A percentile compares a stretch with the other conserved stretches of the same genome.
These are phyloP conservation scores for Myriosclerotinia scirpicola DNA, from an alignment of 2,329 filamentous ascomycete genomes.

Conservation along the genomic window DNA sequence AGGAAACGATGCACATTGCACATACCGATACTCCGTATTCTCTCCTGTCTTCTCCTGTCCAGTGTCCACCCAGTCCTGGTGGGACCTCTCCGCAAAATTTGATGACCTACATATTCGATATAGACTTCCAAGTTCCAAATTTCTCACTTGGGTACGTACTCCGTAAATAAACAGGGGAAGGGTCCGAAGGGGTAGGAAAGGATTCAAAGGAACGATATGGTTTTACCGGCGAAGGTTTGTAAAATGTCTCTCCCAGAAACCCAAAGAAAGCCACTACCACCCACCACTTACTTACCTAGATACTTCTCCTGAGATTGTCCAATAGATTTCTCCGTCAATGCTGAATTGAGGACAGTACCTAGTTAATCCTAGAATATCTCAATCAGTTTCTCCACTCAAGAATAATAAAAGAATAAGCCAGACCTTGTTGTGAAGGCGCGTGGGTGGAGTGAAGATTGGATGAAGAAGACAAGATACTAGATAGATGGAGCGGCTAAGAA, in stretches of 20 bases:
- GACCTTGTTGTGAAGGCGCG: background rate
- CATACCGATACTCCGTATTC: background rate
- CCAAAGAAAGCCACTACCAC: conserved; percentile 13
- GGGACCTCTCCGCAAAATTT: conserved; percentile 7
- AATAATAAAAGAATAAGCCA: too few species aligned
- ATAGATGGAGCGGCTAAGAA: too few species aligned
- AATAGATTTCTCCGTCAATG: background rate
- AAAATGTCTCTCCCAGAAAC: too few species aligned
- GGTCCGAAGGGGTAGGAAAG: too few species aligned
- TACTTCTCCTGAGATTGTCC: background rate
- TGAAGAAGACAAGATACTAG: too few species aligned
- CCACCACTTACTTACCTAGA: too few species aligned
- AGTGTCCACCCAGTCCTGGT: too few species aligned
- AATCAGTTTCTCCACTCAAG: conserved; percentile 13
- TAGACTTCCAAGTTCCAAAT: background rate
- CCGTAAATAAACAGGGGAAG: background rate
- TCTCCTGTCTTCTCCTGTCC: background rate
- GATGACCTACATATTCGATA: conserved; percentile 1
- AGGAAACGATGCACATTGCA: background rate
- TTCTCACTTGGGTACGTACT: background rate
- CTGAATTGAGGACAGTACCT: conserved; percentile 6
- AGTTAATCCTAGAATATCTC: conserved; percentile 7
- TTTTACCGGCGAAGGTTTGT: conserved; percentile 7
- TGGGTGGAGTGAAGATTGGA: background rate
- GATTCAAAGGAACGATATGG: conserved; percentile 17